A percentile compares a stretch with the other conserved stretches of the same genome.
phyloP scores from a whole-genome alignment of 1,139 yeast species.

The Debaryomyces nepalensis region DNA sequence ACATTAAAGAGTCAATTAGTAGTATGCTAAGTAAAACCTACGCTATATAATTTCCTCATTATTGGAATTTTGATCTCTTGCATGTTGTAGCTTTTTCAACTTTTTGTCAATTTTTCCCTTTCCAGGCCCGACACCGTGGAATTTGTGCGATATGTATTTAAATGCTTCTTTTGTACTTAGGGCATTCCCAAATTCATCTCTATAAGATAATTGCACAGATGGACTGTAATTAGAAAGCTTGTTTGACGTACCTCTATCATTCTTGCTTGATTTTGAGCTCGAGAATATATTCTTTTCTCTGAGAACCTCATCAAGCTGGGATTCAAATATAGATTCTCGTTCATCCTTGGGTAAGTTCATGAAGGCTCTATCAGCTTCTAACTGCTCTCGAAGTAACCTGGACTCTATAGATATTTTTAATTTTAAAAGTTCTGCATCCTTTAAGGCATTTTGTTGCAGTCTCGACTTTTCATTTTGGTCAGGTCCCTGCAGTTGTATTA shows the following conservation, averaged over 20 bases:
- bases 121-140: conserved; percentile 63
- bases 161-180: conserved; percentile 79
- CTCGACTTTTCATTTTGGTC: conserved; percentile 22
- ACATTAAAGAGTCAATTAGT: background rate
- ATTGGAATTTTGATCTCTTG: conserved; percentile 4
- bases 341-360: conserved; percentile 36
- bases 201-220: conserved; percentile 62
- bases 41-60: conserved; percentile 1
- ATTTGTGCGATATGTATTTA: conserved; percentile 81
- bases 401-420: conserved; percentile 44
- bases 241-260: background rate
- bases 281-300: conserved; percentile 30
- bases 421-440: conserved; percentile 38
- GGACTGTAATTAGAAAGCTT: conserved; percentile 58
- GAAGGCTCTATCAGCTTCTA: conserved; percentile 36
- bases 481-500: conserved; percentile 26
- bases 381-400: conserved; percentile 45
- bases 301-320: conserved; percentile 36
- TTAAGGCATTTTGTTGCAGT: conserved; percentile 33
- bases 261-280: conserved; percentile 3
- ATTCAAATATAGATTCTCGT: conserved; percentile 32
- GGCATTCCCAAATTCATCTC: conserved; percentile 71
- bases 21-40: background rate
- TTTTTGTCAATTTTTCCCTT: conserved; percentile 16
- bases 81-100: conserved; percentile 10